Percentiles rank a stretch among this genome's conserved stretches.
Conservation (phyloP, 2,329 filamentous ascomycete genomes). For the Magnaporthales sp. region DNA sequence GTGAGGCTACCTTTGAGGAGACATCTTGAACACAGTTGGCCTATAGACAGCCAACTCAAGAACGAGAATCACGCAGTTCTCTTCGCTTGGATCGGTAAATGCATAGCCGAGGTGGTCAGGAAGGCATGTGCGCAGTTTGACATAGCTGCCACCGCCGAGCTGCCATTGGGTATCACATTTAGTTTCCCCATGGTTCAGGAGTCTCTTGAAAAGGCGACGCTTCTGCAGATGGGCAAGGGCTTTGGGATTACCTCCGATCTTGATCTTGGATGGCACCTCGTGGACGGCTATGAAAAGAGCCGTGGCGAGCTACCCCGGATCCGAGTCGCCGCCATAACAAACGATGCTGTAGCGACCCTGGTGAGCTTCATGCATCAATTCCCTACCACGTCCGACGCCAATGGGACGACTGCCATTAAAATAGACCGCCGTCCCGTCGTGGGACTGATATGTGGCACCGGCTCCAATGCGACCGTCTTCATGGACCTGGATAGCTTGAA, state of each 20-base stretch:
- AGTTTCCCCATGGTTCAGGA: slow-evolving; percentile 62
- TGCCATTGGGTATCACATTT: slow-evolving; percentile 62
- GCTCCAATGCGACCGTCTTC: slow-evolving; percentile 72
- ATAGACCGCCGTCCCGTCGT: slow-evolving; percentile 36
- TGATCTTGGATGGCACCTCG: slow-evolving; percentile 50
- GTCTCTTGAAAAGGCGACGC: slow-evolving; percentile 50
- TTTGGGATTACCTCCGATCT: slow-evolving; percentile 54
- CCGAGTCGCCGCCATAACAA: slow-evolving; percentile 67
- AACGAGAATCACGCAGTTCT: slow-evolving; percentile 65
- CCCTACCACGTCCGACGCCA: slow-evolving; percentile 47
- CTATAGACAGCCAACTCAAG: slow-evolving; percentile 65
- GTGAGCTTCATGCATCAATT: slow-evolving; percentile 69
- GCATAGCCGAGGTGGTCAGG: slow-evolving; percentile 64
- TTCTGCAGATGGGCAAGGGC: slow-evolving; percentile 64
- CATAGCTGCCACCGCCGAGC: slow-evolving; percentile 31
- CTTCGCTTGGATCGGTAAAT: slow-evolving; percentile 74
- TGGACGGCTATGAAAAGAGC: slow-evolving; percentile 48
- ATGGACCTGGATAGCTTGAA: slow-evolving; percentile 54
- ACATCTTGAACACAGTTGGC: slow-evolving; percentile 62
- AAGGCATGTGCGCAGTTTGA: slow-evolving; percentile 39
- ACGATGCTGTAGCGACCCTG: slow-evolving; percentile 73
- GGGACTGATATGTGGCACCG: slow-evolving; percentile 75
- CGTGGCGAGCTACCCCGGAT: slow-evolving; percentile 51
- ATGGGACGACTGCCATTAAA: neutral
- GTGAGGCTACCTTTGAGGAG: slow-evolving; percentile 33